Evolutionary conservation across 164 flowering plant species (phyloP), one percentile per base, ranked within the genome.

Genomic region (Dillenia suffruticosa): DNA sequence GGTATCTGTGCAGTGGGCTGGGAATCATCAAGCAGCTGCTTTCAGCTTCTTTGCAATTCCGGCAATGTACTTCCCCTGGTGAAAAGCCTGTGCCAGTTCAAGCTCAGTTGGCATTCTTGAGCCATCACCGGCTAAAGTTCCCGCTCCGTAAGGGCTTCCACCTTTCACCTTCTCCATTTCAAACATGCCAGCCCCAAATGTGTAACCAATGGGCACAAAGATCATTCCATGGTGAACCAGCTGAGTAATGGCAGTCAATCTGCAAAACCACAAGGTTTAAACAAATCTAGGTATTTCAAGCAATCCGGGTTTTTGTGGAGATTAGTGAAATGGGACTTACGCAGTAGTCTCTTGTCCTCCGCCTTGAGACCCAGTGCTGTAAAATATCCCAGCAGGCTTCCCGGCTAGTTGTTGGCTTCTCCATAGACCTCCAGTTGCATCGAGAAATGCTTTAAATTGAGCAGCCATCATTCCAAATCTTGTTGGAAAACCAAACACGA

Each of bases 391-490:
- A 32, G 97, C 95, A 40, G 95, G 97, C 69, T 90, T 90, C 43
- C 97, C 96, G 1, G 97, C 97, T 48, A 90, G 85, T 58, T 81
- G 78, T 56, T 88, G 96, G 46, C 88, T 58, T 64, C 87, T 85
- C 96, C 97, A 88, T 13, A 85, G 77, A 58, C 91, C 88, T 50
- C 96, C 97, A 49, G 96, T 90, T 49, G 96, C 84, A 70, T 90
- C 96, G 22, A 90, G 43, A 61, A 90, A 90, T 47, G 97, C 93
- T 72, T 90, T 90, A 68, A 90, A 90, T 63, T 90, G 97, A 53
- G 97, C 92, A 64, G 88, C 74, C 96, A 91, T 91, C 97, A 91
- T 91, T 3, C 96, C 97, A 69, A 82, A 91, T 71, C 96, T 83
- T 59, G 97, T 88, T 22, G 97, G 97, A 74, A 91, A 91, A 5